A percentile compares a stretch with the other conserved stretches of the same genome.
Evolutionary conservation across 129 eudicot genomes (phyloP).

Genomic region (Deinandra increscens): DNA sequence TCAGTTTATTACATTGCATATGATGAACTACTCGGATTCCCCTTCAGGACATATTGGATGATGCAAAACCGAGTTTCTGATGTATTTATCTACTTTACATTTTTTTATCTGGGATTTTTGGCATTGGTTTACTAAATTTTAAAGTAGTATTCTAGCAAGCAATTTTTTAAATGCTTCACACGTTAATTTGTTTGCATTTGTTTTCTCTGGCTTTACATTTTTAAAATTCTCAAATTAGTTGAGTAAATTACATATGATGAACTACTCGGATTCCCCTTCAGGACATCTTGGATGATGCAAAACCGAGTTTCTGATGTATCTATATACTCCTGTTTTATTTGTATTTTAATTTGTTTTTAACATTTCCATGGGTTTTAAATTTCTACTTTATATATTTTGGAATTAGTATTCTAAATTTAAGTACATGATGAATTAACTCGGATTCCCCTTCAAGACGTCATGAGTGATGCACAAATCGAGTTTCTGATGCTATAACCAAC

Average conservation of each 20-base stretch:
- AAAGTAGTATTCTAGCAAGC: no score
- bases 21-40: constrained; percentile 81
- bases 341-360: neutral
- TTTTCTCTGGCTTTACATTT: no score
- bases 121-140: no score
- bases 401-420: neutral
- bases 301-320: constrained; percentile 75
- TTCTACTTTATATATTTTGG: neutral
- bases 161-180: no score
- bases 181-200: no score
- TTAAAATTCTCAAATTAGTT: neutral
- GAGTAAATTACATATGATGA: no score
- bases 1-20: constrained; percentile 20
- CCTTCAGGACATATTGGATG: constrained; percentile 71
- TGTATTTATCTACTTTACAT: constrained; percentile 30
- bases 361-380: no score
- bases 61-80: constrained; percentile 79
- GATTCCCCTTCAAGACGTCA: constrained; percentile 81
- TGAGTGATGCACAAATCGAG: constrained; percentile 74
- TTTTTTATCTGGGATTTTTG: no score
- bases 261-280: constrained; percentile 91
- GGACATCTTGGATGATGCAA: constrained; percentile 65
- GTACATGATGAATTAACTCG: constrained; percentile 38
- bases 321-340: neutral
- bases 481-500: constrained; percentile 47